A percentile compares a stretch with the other conserved stretches of the same genome.
These are phyloP conservation scores for Malus asiatica DNA, from an alignment of 306 rosid species.

Conservation along the genomic window DNA sequence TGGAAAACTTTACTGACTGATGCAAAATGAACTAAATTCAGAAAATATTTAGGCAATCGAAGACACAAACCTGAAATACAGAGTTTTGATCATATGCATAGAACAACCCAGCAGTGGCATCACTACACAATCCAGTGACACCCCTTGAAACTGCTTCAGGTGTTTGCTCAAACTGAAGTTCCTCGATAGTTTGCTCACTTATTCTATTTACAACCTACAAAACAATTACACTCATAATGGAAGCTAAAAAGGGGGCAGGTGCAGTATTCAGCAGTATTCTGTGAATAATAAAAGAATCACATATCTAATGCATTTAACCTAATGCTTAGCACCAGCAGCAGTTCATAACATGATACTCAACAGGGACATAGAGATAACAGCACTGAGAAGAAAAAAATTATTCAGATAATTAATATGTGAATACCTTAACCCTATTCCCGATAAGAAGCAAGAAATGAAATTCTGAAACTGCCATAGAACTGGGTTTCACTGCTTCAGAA, in stretches of 20 bases:
- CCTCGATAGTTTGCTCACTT: constrained; percentile 84
- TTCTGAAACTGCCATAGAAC: constrained; percentile 88
- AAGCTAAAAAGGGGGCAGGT: constrained; percentile 5
- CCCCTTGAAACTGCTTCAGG: constrained; percentile 82
- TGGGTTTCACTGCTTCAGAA: constrained; percentile 71
- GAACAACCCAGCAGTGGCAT: constrained; percentile 94
- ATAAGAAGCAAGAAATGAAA: constrained; percentile 91
- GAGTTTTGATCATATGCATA: constrained; percentile 93
- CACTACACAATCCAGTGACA: constrained; percentile 90
- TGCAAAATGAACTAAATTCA: constrained; percentile 14
- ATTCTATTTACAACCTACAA: constrained; percentile 92
- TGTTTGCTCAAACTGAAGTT: constrained; percentile 88
- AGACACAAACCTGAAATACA: constrained; percentile 74
- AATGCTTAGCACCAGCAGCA: neutral
- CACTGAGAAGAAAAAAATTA: neutral
- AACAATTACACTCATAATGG: constrained; percentile 19
- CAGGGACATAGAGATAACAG: neutral
- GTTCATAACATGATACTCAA: neutral
- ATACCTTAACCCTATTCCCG: constrained; percentile 86
- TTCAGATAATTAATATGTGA: constrained; percentile 11
- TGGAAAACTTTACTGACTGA: constrained; percentile 1
- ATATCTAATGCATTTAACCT: neutral
- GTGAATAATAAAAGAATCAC: neutral
- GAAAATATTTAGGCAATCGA: constrained; percentile 16
- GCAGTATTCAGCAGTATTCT: constrained; percentile 1